phyloP scores from a whole-genome alignment of 176 grass and related monocot genomes.

The Raddia distichophylla region DNA sequence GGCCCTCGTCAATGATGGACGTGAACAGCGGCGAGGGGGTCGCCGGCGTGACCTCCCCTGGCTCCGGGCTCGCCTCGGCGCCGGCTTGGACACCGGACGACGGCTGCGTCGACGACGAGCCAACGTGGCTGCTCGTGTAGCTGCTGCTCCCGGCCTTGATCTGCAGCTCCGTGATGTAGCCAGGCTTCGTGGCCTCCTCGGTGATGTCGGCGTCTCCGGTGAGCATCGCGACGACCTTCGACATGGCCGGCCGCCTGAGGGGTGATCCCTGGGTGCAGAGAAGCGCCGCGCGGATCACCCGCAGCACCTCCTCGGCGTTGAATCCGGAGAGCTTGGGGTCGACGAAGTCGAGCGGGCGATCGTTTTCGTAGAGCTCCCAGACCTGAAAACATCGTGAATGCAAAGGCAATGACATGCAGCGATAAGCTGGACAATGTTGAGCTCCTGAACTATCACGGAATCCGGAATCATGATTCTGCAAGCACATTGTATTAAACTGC shows the following conservation, averaged over 20 bases:
- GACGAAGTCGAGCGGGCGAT: slow-evolving; percentile 45
- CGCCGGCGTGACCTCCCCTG: not conserved
- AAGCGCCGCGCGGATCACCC: slow-evolving; percentile 59
- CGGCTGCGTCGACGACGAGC: slow-evolving; percentile 22
- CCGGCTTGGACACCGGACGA: slow-evolving; percentile 3
- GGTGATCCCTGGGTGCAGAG: slow-evolving; percentile 76
- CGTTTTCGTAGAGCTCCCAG: slow-evolving; percentile 59
- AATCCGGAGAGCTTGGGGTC: slow-evolving; percentile 51
- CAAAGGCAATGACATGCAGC: not conserved
- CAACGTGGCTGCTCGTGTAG: slow-evolving; percentile 40
- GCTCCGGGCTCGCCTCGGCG: not conserved
- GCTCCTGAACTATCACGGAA: not conserved
- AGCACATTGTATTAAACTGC: not conserved
- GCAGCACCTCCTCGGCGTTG: slow-evolving; percentile 53
- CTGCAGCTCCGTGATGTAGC: slow-evolving; percentile 81
- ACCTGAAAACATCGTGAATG: slow-evolving; percentile 40
- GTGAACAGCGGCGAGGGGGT: slow-evolving; percentile 22
- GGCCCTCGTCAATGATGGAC: no score
- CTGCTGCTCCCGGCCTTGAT: slow-evolving; percentile 51
- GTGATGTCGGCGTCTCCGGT: slow-evolving; percentile 47
- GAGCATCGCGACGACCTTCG: slow-evolving; percentile 68
- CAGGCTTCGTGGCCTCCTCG: slow-evolving; percentile 52
- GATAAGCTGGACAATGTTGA: not conserved
- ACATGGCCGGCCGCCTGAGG: slow-evolving; percentile 68
- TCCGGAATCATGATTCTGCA: not conserved